These are phyloP conservation scores for Ustilago tritici DNA, from an alignment of 1,284 basidiomycete genomes.

Conservation along the genomic window DNA sequence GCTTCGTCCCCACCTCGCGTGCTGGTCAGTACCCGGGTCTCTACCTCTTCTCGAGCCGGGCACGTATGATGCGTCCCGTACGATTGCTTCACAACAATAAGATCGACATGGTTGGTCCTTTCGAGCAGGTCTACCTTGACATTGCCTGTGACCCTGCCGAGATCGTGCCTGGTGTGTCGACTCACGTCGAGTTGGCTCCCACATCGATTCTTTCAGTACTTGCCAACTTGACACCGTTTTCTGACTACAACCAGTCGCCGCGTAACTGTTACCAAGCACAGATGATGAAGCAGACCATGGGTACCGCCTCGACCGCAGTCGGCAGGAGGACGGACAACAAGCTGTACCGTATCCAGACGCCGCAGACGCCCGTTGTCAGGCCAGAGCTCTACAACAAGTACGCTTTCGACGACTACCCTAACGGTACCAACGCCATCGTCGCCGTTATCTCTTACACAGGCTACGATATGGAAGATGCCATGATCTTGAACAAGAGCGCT, in stretches of 20 bases:
- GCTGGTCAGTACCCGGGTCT: slow-evolving; percentile 97
- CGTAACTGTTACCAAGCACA: slow-evolving; percentile 78
- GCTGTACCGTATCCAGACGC: slow-evolving; percentile 93
- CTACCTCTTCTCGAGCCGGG: slow-evolving; percentile 87
- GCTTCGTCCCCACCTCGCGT: slow-evolving; percentile 86
- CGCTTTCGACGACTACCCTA: slow-evolving; percentile 98
- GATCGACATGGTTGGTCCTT: slow-evolving; percentile 91
- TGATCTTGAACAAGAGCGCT: slow-evolving; percentile 99
- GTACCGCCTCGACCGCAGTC: slow-evolving; percentile 92
- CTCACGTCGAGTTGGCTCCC: slow-evolving; percentile 91
- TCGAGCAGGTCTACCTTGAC: slow-evolving; percentile 99
- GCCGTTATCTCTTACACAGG: slow-evolving; percentile 99
- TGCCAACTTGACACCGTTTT: slow-evolving; percentile 77
- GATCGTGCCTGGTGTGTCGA: slow-evolving; percentile 81
- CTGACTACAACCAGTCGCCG: slow-evolving; percentile 90
- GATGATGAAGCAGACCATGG: slow-evolving; percentile 99
- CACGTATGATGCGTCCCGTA: slow-evolving; percentile 98
- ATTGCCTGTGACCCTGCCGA: slow-evolving; percentile 92
- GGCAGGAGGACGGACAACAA: slow-evolving; percentile 97
- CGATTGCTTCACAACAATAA: slow-evolving; percentile 87
- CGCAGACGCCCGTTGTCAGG: slow-evolving; percentile 94
- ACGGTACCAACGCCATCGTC: slow-evolving; percentile 97
- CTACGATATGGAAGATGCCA: slow-evolving; percentile 99
- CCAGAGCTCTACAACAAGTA: slow-evolving; percentile 93
- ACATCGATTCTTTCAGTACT: slow-evolving; percentile 91